phyloP scores from a whole-genome alignment of 2,329 filamentous ascomycete species.

The Fusarium solani-melongenae region DNA sequence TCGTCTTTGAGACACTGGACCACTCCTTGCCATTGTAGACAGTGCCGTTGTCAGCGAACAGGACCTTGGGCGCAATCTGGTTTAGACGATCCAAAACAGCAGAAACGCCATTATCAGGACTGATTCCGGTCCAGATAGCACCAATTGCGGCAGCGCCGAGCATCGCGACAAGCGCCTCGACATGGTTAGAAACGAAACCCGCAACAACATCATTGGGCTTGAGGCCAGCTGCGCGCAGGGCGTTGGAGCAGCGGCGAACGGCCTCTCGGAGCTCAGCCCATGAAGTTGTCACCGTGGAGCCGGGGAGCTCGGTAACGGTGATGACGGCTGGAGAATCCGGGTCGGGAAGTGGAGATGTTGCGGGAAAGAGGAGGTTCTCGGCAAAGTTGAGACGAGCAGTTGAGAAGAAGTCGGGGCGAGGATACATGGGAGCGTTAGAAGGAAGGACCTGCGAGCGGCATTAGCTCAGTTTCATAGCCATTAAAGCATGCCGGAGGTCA shows the following conservation, averaged over 20 bases:
- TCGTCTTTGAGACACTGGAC: constrained; percentile 81
- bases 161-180: constrained; percentile 88
- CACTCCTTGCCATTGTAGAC: constrained; percentile 93
- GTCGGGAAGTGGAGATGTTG: constrained; percentile 52
- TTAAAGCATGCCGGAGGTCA: background rate
- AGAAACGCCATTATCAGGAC: constrained; percentile 90
- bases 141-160: constrained; percentile 84
- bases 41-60: constrained; percentile 89
- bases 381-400: constrained; percentile 89
- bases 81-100: constrained; percentile 88
- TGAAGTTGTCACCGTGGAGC: constrained; percentile 66
- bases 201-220: constrained; percentile 66
- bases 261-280: constrained; percentile 85
- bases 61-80: constrained; percentile 84
- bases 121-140: constrained; percentile 92
- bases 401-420: constrained; percentile 86
- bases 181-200: constrained; percentile 89
- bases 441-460: constrained; percentile 71
- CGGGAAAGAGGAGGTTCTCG: constrained; percentile 90
- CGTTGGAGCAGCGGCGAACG: constrained; percentile 78
- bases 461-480: constrained; percentile 15
- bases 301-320: constrained; percentile 79
- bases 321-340: constrained; percentile 77
- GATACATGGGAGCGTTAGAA: constrained; percentile 78
- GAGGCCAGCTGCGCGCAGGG: constrained; percentile 75